Evolutionary conservation across 768 basidiomycete species (phyloP), one percentile per base, ranked within the genome.

Genomic region (Boletus fagicola): DNA sequence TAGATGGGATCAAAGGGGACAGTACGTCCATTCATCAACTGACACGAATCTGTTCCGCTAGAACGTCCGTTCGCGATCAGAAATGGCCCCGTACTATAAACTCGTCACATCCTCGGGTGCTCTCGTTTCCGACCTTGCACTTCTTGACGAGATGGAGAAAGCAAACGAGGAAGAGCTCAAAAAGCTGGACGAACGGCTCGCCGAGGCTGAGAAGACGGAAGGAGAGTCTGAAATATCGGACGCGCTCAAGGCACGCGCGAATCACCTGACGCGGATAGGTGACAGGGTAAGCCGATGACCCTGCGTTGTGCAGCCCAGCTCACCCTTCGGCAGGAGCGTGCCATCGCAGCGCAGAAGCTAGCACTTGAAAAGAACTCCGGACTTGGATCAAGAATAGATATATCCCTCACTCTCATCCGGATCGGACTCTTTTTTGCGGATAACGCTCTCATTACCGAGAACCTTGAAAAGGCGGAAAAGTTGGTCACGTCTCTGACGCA

Each of bases 141-240:
- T 71, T 20, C 61, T 65, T 0, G 63, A 61, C 3, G 62, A 65
- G 47, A 69, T 71, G 68, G 59, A 60, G 67, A 80, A 81, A 49
- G 80, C 82, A 36, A 98, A 98, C 71, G 73, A 78, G 52, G 83
- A 82, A 45, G 84, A 89, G 65, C 80, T 98, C 30, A 78, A 83
- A 50, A 82, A 80, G 64, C 74, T 98, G 12, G 90, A 96, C 52
- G 85, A 84, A 58, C 78, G 88, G 46, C 77, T 97, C 38, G 84
- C 81, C 52, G 94, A 96, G 63, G 94, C 96, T 0, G 82, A 92
- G 75, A 88, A 91, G 76, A 91, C 85, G 3, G 87, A 95, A 67
- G 96, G 95, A 57, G 95, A 98, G 72, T 88, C 88, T 1, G 96
- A 98, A 72, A 92, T 98, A 56, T 86, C 86, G 20, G 96, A 98